These are phyloP conservation scores for Geranium incanum DNA, from an alignment of 441 rosid genomes.

Conservation along the genomic window DNA sequence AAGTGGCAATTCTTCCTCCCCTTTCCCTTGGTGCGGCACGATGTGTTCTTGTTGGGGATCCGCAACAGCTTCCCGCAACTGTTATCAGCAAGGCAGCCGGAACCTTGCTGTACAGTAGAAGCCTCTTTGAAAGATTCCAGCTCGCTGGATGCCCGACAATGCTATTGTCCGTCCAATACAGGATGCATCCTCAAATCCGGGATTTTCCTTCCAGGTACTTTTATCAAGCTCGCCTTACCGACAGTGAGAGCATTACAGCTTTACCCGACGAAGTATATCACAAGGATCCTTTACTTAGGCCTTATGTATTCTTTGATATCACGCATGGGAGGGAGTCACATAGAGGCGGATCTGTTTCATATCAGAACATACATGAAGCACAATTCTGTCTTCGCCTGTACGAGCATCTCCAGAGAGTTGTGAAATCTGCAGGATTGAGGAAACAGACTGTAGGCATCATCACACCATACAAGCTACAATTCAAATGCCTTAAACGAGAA, in stretches of 20 bases:
- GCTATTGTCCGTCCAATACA: constrained; percentile 87
- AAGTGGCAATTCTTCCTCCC: constrained; percentile 94
- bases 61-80: constrained; percentile 99
- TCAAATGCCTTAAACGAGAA: constrained; percentile 88
- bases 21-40: constrained; percentile 97
- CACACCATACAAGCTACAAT: constrained; percentile 93
- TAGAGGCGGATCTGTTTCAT: constrained; percentile 93
- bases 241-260: constrained; percentile 73
- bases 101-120: constrained; percentile 83
- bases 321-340: constrained; percentile 96
- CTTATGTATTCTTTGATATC: constrained; percentile 76
- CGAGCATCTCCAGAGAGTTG: constrained; percentile 77
- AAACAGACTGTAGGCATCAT: constrained; percentile 86
- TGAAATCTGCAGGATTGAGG: constrained; percentile 57
- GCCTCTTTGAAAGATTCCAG: constrained; percentile 98
- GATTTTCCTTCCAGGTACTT: constrained; percentile 94
- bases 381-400: constrained; percentile 81
- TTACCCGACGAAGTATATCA: constrained; percentile 84
- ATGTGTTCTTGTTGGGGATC: constrained; percentile 98
- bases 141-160: constrained; percentile 95
- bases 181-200: constrained; percentile 96
- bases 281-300: constrained; percentile 79
- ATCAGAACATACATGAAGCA: constrained; percentile 91
- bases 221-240: constrained; percentile 93
- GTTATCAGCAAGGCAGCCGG: constrained; percentile 99